phyloP scores from a whole-genome alignment of 2,329 filamentous ascomycete genomes.

The Paecilomyces fulvus region DNA sequence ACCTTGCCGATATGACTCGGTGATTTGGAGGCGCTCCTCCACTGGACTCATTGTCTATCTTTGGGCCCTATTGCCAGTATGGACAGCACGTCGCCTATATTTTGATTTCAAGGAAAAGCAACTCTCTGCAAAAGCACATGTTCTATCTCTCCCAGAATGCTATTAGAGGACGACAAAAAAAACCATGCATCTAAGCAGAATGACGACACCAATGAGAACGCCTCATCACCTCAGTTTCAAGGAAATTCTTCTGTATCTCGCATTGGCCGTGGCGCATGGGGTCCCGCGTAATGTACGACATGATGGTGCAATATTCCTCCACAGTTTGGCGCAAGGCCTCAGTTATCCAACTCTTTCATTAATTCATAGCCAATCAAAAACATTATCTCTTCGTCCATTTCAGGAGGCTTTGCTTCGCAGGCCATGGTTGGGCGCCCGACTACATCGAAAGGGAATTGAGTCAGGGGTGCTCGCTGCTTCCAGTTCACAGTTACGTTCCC shows the following conservation, averaged over 20 bases:
- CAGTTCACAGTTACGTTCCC: conserved; percentile 24
- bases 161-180: not conserved
- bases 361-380: conserved; percentile 8
- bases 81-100: not conserved
- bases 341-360: conserved; percentile 10
- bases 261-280: not conserved
- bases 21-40: too few relatives aligned
- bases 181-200: not conserved
- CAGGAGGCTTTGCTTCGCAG: conserved; percentile 1
- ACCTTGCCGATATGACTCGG: too few relatives aligned
- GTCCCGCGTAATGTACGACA: not conserved
- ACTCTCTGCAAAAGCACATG: not conserved
- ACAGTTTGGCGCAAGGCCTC: not conserved
- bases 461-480: conserved; percentile 18
- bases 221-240: not conserved
- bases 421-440: conserved; percentile 9
- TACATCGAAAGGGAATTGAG: conserved; percentile 14
- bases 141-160: not conserved
- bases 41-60: too few relatives aligned
- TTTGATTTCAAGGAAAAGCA: not conserved
- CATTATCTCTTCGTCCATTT: conserved; percentile 8
- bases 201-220: not conserved
- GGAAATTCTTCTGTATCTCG: not conserved
- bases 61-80: not conserved
- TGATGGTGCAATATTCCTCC: not conserved